phyloP scores from a whole-genome alignment of 345 rosid species.

The Geranium rotundifolium region DNA sequence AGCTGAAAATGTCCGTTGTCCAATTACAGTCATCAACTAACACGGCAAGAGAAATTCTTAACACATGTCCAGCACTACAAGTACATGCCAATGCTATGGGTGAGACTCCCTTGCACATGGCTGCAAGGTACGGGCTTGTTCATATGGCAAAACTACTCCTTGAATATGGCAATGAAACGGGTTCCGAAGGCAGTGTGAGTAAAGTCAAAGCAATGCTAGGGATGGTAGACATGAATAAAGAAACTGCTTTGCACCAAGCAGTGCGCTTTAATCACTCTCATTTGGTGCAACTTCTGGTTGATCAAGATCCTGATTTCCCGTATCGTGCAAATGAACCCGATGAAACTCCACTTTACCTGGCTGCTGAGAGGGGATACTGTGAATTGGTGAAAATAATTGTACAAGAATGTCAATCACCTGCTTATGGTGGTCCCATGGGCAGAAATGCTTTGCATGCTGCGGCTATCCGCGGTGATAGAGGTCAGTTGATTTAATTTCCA shows the following conservation, averaged over 20 bases:
- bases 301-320: constrained; percentile 6
- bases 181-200: neutral
- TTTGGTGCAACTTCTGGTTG: constrained; percentile 1
- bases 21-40: no score
- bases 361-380: constrained; percentile 10
- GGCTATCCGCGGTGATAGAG: neutral
- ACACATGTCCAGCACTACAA: neutral
- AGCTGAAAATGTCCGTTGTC: no score
- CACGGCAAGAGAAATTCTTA: no score
- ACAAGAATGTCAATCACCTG: neutral
- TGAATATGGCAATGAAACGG: neutral
- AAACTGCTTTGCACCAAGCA: constrained; percentile 14
- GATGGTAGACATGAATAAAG: constrained; percentile 2
- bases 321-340: neutral
- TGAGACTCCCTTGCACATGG: constrained; percentile 2
- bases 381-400: neutral
- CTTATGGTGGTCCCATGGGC: constrained; percentile 7
- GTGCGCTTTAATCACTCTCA: constrained; percentile 4
- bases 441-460: constrained; percentile 13
- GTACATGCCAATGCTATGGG: neutral
- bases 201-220: neutral
- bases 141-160: neutral
- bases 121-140: constrained; percentile 3
- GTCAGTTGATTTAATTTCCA: no score
- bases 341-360: constrained; percentile 12